Conservation (phyloP, 2,329 filamentous ascomycete genomes). For the Fusarium algeriense region DNA sequence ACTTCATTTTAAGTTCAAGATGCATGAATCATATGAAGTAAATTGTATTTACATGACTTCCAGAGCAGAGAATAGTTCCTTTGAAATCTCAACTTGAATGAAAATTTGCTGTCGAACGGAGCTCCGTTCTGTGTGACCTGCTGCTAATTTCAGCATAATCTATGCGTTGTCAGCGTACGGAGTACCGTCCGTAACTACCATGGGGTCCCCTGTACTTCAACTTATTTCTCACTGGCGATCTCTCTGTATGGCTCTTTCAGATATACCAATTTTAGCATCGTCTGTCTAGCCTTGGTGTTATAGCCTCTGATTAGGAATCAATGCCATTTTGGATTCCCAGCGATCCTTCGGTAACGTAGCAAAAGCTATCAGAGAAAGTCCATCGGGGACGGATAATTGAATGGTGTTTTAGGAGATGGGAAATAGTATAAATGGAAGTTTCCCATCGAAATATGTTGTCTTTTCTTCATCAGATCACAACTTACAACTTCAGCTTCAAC, state of each 20-base stretch:
- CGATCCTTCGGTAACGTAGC: not conserved
- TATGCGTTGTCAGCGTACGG: not conserved
- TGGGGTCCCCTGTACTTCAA: not conserved
- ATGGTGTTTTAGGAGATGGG: not conserved
- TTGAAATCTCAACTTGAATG: not conserved
- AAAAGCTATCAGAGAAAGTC: not conserved
- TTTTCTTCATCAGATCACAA: not conserved
- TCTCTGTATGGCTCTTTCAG: not conserved
- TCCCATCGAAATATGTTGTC: not conserved
- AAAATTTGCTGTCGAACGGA: not conserved
- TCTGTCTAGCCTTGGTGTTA: not conserved
- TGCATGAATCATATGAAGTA: too few relatives aligned
- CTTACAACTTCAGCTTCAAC: not conserved
- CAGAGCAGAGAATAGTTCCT: too few relatives aligned
- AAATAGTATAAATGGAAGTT: not conserved
- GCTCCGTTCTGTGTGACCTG: not conserved
- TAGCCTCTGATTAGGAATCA: not conserved
- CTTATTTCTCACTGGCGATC: not conserved
- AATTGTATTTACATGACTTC: too few relatives aligned
- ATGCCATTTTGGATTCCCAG: not conserved
- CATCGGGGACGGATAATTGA: not conserved
- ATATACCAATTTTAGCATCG: not conserved
- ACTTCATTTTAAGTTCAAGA: too few relatives aligned
- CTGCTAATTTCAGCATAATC: not conserved
- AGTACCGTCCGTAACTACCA: not conserved